phyloP scores from a whole-genome alignment of 495 filamentous ascomycete species.

The Penicillium fimorum region DNA sequence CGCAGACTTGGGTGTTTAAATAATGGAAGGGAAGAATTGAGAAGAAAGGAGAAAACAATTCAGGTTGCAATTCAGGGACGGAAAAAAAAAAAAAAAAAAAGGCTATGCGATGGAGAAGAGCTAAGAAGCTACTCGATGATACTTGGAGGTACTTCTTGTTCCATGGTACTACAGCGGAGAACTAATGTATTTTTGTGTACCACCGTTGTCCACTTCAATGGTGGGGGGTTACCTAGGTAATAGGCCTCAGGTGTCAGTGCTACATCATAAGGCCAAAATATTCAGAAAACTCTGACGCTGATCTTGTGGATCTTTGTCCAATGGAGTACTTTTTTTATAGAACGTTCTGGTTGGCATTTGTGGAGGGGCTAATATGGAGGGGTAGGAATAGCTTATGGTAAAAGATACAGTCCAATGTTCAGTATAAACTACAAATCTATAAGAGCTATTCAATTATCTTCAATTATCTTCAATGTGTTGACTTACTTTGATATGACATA shows the following conservation, averaged over 20 bases:
- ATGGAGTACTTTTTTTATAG: background rate
- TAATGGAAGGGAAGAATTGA: slow-evolving; percentile 5
- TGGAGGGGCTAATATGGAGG: background rate
- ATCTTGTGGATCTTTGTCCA: slow-evolving; percentile 6
- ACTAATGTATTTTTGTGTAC: slow-evolving; percentile 8
- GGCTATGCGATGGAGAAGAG: slow-evolving; percentile 15
- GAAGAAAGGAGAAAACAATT: slow-evolving; percentile 2
- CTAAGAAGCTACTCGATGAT: slow-evolving; percentile 6
- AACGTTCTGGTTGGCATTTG: background rate
- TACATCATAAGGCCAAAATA: background rate
- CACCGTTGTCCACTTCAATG: slow-evolving; percentile 1
- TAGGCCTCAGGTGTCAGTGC: slow-evolving; percentile 19
- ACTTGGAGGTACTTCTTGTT: slow-evolving; percentile 7
- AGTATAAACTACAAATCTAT: too few relatives aligned
- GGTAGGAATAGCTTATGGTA: background rate
- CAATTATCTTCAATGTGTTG: background rate
- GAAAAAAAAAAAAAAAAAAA: slow-evolving; percentile 14
- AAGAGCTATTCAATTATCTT: too few relatives aligned
- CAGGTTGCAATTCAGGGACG: background rate
- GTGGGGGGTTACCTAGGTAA: background rate
- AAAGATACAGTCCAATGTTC: background rate
- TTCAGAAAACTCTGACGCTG: slow-evolving; percentile 13
- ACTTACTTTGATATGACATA: background rate
- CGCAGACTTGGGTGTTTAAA: background rate
- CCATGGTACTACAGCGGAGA: background rate